These are phyloP conservation scores for Aspergillus udagawae DNA, from an alignment of 2,329 filamentous ascomycete species.

Conservation along the genomic window DNA sequence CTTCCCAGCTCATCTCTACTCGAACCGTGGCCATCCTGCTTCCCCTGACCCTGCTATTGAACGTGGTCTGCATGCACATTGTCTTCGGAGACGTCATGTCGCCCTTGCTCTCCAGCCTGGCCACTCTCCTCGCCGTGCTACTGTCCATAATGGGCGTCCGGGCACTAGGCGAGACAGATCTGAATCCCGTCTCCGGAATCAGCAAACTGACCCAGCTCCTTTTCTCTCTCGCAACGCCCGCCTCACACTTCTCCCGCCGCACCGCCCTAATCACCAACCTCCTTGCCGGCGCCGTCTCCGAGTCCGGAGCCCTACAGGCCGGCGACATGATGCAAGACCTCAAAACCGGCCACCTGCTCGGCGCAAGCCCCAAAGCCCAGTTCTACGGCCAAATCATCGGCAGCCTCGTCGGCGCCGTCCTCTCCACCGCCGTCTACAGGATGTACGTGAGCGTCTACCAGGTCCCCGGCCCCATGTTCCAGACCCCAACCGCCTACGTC, in stretches of 20 bases:
- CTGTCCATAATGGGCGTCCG: conserved; percentile 63
- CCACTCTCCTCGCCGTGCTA: conserved; percentile 77
- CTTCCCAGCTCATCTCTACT: conserved; percentile 73
- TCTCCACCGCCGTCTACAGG: conserved; percentile 82
- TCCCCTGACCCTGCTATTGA: conserved; percentile 70
- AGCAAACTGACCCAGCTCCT: conserved; percentile 94
- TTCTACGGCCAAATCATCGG: conserved; percentile 97
- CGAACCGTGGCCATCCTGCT: conserved; percentile 72
- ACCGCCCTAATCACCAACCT: conserved; percentile 87
- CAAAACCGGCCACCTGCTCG: conserved; percentile 90
- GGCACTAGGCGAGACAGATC: conserved; percentile 73
- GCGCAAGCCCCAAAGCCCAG: conserved; percentile 87
- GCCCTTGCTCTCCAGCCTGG: conserved; percentile 67
- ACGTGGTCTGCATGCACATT: conserved; percentile 73
- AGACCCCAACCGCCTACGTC: conserved; percentile 90
- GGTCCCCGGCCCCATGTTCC: conserved; percentile 83
- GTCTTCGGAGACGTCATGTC: conserved; percentile 82
- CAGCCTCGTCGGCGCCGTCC: conserved; percentile 75
- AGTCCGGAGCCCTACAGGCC: conserved; percentile 83
- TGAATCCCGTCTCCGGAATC: conserved; percentile 95
- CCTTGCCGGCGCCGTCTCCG: conserved; percentile 82
- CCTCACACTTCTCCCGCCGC: conserved; percentile 72
- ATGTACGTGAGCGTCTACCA: conserved; percentile 87
- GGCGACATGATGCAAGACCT: conserved; percentile 96
- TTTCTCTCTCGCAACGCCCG: conserved; percentile 79